phyloP scores from a whole-genome alignment of 345 rosid species.

The Brassica rapa region DNA sequence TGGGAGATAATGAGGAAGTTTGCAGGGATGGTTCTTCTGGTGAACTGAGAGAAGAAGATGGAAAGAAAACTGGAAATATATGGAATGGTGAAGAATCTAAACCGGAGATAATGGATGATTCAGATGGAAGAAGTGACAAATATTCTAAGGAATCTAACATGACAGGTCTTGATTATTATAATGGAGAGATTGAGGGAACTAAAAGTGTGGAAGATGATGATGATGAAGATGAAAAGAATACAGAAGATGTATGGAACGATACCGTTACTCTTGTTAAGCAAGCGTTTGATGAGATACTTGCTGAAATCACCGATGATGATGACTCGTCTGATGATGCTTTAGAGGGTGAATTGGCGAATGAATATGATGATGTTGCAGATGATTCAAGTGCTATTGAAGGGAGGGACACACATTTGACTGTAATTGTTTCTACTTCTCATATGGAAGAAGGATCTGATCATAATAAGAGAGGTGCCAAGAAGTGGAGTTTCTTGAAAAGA shows the following conservation, averaged over 20 bases:
- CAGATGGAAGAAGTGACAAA: neutral
- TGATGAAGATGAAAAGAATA: slow-evolving; percentile 16
- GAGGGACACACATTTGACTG: slow-evolving; percentile 42
- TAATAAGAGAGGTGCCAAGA: slow-evolving; percentile 48
- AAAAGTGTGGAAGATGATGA: slow-evolving; percentile 4
- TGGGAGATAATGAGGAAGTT: slow-evolving; percentile 1
- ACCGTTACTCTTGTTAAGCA: slow-evolving; percentile 76
- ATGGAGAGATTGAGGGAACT: neutral
- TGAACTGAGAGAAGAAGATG: slow-evolving; percentile 13
- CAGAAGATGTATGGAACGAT: slow-evolving; percentile 37
- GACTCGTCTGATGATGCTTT: slow-evolving; percentile 49
- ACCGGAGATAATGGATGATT: slow-evolving; percentile 23
- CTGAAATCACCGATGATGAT: slow-evolving; percentile 55
- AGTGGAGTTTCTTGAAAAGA: slow-evolving; percentile 82
- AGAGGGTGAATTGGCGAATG: slow-evolving; percentile 42
- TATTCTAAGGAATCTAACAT: slow-evolving; percentile 9
- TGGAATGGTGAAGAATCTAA: slow-evolving; percentile 32
- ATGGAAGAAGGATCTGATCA: slow-evolving; percentile 28
- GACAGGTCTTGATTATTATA: slow-evolving; percentile 11
- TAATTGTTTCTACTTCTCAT: slow-evolving; percentile 32
- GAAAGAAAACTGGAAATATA: neutral
- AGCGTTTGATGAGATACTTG: slow-evolving; percentile 79
- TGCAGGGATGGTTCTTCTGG: neutral
- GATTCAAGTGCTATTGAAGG: slow-evolving; percentile 27
- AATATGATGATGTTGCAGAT: slow-evolving; percentile 35